Evolutionary conservation across 2,329 filamentous ascomycete species (phyloP).

Genomic region (Chaetomiaceae sp.): DNA sequence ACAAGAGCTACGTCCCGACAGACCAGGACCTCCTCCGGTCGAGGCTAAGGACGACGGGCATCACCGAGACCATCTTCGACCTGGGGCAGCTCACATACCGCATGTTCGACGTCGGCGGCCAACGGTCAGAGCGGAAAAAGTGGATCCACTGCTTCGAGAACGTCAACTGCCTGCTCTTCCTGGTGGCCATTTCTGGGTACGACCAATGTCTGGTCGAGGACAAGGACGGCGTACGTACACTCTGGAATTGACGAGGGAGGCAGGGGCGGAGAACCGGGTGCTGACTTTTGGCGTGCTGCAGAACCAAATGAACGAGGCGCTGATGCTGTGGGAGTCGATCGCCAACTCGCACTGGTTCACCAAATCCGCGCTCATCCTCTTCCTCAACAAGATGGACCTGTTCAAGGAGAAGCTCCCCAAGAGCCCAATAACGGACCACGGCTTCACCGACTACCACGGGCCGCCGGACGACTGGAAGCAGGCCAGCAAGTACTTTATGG

Average conservation of each 20-base stretch:
- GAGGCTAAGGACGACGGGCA: conserved; percentile 85
- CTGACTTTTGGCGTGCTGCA: conserved; percentile 34
- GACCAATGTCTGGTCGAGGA: conserved; percentile 96
- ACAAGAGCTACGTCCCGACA: conserved; percentile 75
- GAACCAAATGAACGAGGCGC: conserved; percentile 89
- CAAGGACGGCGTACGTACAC: conserved; percentile 74
- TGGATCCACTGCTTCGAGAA: conserved; percentile 98
- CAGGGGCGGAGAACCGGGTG: neutral
- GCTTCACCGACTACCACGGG: conserved; percentile 75
- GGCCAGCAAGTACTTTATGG: conserved; percentile 75
- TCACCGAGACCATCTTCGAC: conserved; percentile 92
- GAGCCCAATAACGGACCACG: conserved; percentile 67
- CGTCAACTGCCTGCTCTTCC: conserved; percentile 85
- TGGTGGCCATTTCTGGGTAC: conserved; percentile 93
- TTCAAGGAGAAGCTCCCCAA: conserved; percentile 71
- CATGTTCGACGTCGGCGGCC: conserved; percentile 94
- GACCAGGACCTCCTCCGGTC: conserved; percentile 94
- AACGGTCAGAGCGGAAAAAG: conserved; percentile 91
- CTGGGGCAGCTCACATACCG: conserved; percentile 88
- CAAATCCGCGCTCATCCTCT: conserved; percentile 75
- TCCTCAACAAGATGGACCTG: conserved; percentile 83
- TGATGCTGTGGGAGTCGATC: conserved; percentile 83
- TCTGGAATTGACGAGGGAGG: neutral
- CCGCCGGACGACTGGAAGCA: conserved; percentile 67
- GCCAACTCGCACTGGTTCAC: conserved; percentile 85